Conservation (phyloP, 495 filamentous ascomycete genomes). For the Xanthoparmelia taractica region DNA sequence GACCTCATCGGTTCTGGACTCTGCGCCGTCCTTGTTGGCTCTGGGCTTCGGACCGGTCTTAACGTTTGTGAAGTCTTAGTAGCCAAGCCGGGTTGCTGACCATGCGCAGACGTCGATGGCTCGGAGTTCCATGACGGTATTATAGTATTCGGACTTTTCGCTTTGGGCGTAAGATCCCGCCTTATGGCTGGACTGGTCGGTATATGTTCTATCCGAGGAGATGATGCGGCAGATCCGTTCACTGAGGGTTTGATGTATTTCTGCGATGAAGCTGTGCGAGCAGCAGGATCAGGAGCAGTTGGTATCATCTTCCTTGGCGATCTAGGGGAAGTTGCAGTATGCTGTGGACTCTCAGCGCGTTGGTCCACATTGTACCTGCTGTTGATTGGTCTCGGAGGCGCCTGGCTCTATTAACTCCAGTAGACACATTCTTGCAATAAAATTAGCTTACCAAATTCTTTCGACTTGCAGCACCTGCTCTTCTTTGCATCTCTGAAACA, state of each 20-base stretch:
- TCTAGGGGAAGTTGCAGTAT: constrained; percentile 21
- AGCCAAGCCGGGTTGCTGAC: constrained; percentile 11
- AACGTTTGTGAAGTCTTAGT: constrained; percentile 16
- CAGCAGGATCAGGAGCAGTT: constrained; percentile 20
- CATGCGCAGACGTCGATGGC: constrained; percentile 12
- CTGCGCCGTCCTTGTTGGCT: constrained; percentile 8
- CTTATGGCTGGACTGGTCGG: constrained; percentile 17
- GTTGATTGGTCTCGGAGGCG: constrained; percentile 21
- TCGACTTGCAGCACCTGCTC: constrained; percentile 65
- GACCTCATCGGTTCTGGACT: constrained; percentile 15
- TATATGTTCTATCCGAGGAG: constrained; percentile 21
- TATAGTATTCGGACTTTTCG: constrained; percentile 7
- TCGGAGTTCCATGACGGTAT: constrained; percentile 15
- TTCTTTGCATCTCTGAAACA: constrained; percentile 68
- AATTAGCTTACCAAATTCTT: constrained; percentile 42
- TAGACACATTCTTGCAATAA: neutral
- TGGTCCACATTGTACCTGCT: constrained; percentile 24
- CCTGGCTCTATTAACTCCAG: constrained; percentile 16
- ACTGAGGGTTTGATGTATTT: constrained; percentile 19
- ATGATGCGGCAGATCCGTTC: constrained; percentile 13
- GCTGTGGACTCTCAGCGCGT: constrained; percentile 18
- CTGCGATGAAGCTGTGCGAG: constrained; percentile 22
- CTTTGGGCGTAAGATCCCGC: neutral
- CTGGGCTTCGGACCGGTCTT: constrained; percentile 17
- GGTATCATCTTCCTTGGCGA: constrained; percentile 25